Conservation (phyloP, 306 rosid genomes). For the Trichosanthes cucumerina region DNA sequence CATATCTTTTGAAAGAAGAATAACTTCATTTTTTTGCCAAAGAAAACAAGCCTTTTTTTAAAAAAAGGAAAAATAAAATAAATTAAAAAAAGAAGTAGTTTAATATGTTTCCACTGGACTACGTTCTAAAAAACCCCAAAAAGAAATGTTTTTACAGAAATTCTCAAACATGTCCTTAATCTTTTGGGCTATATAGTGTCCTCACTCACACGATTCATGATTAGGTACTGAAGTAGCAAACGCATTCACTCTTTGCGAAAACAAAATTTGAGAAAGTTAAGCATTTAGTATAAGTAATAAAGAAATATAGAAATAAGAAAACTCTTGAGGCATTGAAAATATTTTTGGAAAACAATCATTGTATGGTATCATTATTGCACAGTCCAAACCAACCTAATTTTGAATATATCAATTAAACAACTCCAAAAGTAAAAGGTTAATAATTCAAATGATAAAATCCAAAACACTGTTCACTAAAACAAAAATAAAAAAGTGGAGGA, state of each 20-base stretch:
- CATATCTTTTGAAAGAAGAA: not conserved
- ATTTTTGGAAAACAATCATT: not conserved
- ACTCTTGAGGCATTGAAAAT: not conserved
- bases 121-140: not conserved
- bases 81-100: not conserved
- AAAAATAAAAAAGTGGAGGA: not conserved
- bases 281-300: not conserved
- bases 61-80: not conserved
- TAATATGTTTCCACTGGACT: not conserved
- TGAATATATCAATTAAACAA: not conserved
- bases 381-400: not conserved
- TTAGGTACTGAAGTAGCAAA: not conserved
- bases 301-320: not conserved
- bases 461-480: not conserved
- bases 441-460: not conserved
- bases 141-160: not conserved
- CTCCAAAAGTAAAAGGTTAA: not conserved
- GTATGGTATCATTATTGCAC: not conserved
- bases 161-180: not conserved
- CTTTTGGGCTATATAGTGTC: not conserved
- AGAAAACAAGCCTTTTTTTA: not conserved
- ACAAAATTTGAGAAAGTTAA: not conserved
- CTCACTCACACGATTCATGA: not conserved
- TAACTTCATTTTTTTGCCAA: not conserved
- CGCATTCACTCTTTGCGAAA: not conserved